These are phyloP conservation scores for Globisporangium emineosum DNA, from an alignment of 352 stramenopile species.

Conservation along the genomic window DNA sequence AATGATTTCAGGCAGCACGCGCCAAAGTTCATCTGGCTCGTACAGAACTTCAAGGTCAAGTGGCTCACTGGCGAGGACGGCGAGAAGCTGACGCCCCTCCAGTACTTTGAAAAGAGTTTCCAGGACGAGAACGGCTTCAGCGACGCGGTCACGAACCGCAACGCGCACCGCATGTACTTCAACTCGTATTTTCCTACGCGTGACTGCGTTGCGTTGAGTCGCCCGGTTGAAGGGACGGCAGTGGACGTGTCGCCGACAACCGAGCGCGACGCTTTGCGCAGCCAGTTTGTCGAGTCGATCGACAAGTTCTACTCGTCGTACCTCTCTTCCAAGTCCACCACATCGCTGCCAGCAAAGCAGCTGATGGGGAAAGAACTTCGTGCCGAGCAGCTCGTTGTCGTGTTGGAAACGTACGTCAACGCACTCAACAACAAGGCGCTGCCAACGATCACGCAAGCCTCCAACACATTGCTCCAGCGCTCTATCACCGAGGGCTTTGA, in stretches of 20 bases:
- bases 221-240: constrained; percentile 36
- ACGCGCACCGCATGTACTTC: constrained; percentile 60
- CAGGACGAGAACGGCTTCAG: constrained; percentile 52
- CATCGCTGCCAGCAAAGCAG: constrained; percentile 38
- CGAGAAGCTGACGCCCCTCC: constrained; percentile 36
- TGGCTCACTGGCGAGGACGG: constrained; percentile 46
- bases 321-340: constrained; percentile 30
- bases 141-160: constrained; percentile 45
- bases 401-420: constrained; percentile 42
- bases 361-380: constrained; percentile 38
- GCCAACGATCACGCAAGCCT: constrained; percentile 44
- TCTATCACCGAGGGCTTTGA: constrained; percentile 32
- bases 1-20: constrained; percentile 46
- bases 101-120: constrained; percentile 54
- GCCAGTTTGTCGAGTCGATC: constrained; percentile 53
- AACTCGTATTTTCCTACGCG: constrained; percentile 39
- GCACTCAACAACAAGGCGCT: constrained; percentile 37
- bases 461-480: constrained; percentile 38
- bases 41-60: constrained; percentile 67
- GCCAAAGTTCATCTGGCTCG: constrained; percentile 61
- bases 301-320: constrained; percentile 45
- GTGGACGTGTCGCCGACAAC: constrained; percentile 11
- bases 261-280: constrained; percentile 32
- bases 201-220: constrained; percentile 48
- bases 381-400: constrained; percentile 34